phyloP scores from a whole-genome alignment of 179 eudicot species.

The Carnegiea gigantea region DNA sequence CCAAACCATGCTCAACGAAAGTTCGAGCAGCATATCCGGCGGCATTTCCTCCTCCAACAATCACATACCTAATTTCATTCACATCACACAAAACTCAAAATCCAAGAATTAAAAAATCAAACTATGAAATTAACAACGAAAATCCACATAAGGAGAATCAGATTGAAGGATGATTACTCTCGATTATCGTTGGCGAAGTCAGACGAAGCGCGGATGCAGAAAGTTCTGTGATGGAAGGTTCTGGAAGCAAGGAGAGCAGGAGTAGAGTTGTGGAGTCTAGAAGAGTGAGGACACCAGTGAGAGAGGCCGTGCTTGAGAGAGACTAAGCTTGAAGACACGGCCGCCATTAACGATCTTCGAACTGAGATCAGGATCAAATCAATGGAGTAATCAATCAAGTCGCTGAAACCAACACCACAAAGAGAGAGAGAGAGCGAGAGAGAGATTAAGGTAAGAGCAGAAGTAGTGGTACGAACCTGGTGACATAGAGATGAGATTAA shows the following conservation, averaged over 20 bases:
- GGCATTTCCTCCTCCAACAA: slow-evolving; percentile 96
- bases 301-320: slow-evolving; percentile 63
- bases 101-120: slow-evolving; percentile 3
- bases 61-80: slow-evolving; percentile 58
- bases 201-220: slow-evolving; percentile 50
- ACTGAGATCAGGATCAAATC: slow-evolving; percentile 26
- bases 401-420: neutral
- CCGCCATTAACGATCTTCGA: slow-evolving; percentile 57
- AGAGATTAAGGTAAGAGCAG: neutral
- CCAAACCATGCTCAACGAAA: slow-evolving; percentile 87
- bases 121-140: neutral
- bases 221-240: slow-evolving; percentile 44
- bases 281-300: slow-evolving; percentile 43
- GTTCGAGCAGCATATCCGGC: slow-evolving; percentile 93
- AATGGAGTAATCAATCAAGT: neutral
- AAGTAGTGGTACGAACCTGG: slow-evolving; percentile 35
- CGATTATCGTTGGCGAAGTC: slow-evolving; percentile 80
- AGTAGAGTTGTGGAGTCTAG: slow-evolving; percentile 20
- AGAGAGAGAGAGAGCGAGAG: slow-evolving; percentile 7
- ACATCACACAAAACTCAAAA: slow-evolving; percentile 5
- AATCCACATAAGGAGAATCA: neutral
- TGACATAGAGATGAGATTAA: slow-evolving; percentile 28
- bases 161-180: slow-evolving; percentile 46
- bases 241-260: slow-evolving; percentile 36
- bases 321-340: slow-evolving; percentile 38